phyloP scores from a whole-genome alignment of 257 asterid genomes.

The Fraxinus anomala region DNA sequence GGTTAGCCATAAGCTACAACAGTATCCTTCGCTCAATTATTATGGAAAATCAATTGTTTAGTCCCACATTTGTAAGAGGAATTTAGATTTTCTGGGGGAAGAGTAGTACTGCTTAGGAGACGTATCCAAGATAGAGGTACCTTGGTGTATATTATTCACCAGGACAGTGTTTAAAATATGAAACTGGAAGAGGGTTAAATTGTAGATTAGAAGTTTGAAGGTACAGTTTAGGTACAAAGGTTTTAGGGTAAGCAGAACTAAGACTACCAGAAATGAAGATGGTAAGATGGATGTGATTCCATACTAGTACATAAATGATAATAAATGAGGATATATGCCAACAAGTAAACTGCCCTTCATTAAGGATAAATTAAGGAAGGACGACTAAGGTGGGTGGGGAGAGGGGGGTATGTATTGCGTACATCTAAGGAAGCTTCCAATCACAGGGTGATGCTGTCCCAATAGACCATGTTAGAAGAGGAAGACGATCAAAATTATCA shows the following conservation, averaged over 20 bases:
- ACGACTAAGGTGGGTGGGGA: neutral
- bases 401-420: neutral
- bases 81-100: no score
- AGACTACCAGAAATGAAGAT: neutral
- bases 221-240: neutral
- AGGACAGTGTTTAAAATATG: neutral
- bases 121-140: neutral
- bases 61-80: neutral
- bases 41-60: neutral
- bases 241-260: neutral
- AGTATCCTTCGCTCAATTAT: neutral
- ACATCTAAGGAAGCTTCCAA: neutral
- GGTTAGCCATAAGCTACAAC: neutral
- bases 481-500: neutral
- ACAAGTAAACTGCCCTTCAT: neutral
- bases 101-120: neutral
- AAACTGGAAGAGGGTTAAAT: neutral
- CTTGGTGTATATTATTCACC: neutral
- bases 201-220: neutral
- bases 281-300: neutral
- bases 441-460: neutral
- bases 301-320: neutral
- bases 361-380: neutral
- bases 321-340: neutral
- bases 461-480: neutral